Base-by-base conservation (phyloP, 164 flowering plant species). In the Sedum album region DNA sequence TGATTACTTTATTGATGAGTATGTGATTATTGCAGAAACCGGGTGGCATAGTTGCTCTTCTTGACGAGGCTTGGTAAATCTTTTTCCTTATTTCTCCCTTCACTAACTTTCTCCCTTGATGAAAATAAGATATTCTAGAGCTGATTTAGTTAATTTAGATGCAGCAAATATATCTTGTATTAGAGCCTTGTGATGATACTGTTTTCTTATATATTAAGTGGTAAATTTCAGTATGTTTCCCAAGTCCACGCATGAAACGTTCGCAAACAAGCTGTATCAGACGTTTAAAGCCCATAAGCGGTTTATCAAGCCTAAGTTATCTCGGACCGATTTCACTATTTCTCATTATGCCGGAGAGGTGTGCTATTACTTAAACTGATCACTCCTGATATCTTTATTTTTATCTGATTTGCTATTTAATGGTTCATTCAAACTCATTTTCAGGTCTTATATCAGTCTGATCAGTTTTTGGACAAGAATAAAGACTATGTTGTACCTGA, bases 321-420 rank as follows among this genome's bases (percentile, higher is more conserved):
- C 93, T 53, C 88, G 89, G 14, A 86, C 89, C 42, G 86, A 86
- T 77, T 88, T 88, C 69, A 71, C 84, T 31, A 81, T 88, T 53
- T 72, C 84, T 66, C 93, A 88, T 79, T 88, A 86, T 82, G 93
- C 93, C 67, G 93, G 93, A 69, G 90, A 88, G 84, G 93, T 85
- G 79, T 26, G 71, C 67, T 31, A 0, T 1, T 57, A 14, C 64
- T 5, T 15, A 39, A 30, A 7, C 20, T 51, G 63, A 4, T 66
- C 30, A 35, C 62, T 26, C 51, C 49, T 17, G 31, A 31, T 63
- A 25, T 10, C 30, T 53, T 53, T 25, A 30, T 31, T 20, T 15
- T 21, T 69, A 18, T 26, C 36, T 48, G 36, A 30, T 36, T 11
- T 11, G 2, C 38, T 62, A 51, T 25, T 39, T 13, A 33, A 62